Evolutionary conservation across 805 yeast species (phyloP).

Genomic region (Saturnispora bothae): DNA sequence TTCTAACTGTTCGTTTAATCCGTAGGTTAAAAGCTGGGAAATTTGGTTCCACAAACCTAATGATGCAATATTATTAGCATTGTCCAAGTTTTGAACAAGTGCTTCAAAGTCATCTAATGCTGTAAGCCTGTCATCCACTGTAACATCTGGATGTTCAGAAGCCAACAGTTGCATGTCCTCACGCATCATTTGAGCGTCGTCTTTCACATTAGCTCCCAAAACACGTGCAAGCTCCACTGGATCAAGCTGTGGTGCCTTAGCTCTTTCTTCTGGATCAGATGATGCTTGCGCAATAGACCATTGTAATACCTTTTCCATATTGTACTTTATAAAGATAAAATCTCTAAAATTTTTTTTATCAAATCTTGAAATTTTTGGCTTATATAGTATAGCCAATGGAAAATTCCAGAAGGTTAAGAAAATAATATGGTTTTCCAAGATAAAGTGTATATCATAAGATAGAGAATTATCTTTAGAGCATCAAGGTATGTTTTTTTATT

Average conservation of each 20-base stretch:
- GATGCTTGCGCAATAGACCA: constrained; percentile 84
- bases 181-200: constrained; percentile 83
- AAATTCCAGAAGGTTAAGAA: background rate
- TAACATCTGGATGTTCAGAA: constrained; percentile 39
- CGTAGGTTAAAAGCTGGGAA: constrained; percentile 41
- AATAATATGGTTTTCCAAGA: too few relatives aligned
- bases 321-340: background rate
- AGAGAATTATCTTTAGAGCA: too few relatives aligned
- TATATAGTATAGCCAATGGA: too few relatives aligned
- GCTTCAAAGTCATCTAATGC: constrained; percentile 90
- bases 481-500: too few relatives aligned
- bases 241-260: constrained; percentile 59
- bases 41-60: constrained; percentile 57
- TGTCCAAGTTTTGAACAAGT: constrained; percentile 86
- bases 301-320: constrained; percentile 81
- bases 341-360: background rate
- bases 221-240: constrained; percentile 71
- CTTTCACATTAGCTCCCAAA: constrained; percentile 56
- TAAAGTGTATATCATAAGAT: too few relatives aligned
- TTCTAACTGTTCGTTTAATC: constrained; percentile 27
- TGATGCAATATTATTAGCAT: constrained; percentile 85
- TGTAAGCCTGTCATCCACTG: constrained; percentile 50
- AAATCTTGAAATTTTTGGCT: too few relatives aligned
- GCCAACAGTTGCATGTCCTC: constrained; percentile 55
- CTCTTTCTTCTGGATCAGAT: constrained; percentile 59